phyloP scores from a whole-genome alignment of 2,329 filamentous ascomycete genomes.

The Ophiostoma populinum region DNA sequence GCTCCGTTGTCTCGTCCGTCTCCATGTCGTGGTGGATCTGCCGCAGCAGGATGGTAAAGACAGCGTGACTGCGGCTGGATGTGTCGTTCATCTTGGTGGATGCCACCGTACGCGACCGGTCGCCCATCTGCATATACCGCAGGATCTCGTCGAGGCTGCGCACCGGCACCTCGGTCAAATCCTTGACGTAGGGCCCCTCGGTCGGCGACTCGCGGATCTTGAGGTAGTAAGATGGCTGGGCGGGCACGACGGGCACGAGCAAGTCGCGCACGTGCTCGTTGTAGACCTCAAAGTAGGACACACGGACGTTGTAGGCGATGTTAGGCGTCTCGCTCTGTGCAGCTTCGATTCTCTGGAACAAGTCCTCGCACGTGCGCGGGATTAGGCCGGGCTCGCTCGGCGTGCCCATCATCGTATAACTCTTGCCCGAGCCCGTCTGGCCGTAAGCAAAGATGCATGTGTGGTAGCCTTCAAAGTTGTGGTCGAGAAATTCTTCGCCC shows the following conservation, averaged over 20 bases:
- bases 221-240: conserved; percentile 72
- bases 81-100: conserved; percentile 99
- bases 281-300: conserved; percentile 98
- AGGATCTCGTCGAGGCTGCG: conserved; percentile 75
- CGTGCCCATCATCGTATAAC: conserved; percentile 99
- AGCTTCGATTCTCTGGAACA: conserved; percentile 77
- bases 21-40: conserved; percentile 96
- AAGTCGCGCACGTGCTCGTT: conserved; percentile 94
- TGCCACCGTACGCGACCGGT: conserved; percentile 71
- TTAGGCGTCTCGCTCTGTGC: conserved; percentile 44
- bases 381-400: conserved; percentile 92
- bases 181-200: conserved; percentile 94
- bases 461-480: conserved; percentile 97
- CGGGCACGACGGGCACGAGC: conserved; percentile 24
- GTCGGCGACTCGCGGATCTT: conserved; percentile 97
- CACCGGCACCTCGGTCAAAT: conserved; percentile 76
- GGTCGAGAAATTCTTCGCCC: conserved; percentile 80
- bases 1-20: conserved; percentile 94
- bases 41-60: conserved; percentile 95
- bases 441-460: conserved; percentile 99
- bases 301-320: conserved; percentile 80
- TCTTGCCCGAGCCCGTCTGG: conserved; percentile 71
- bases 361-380: conserved; percentile 89
- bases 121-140: conserved; percentile 78
- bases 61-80: conserved; percentile 85